A percentile compares a stretch with the other conserved stretches of the same genome.
Evolutionary conservation across 129 eudicot genomes (phyloP).

Genomic region (Tagetes erecta): DNA sequence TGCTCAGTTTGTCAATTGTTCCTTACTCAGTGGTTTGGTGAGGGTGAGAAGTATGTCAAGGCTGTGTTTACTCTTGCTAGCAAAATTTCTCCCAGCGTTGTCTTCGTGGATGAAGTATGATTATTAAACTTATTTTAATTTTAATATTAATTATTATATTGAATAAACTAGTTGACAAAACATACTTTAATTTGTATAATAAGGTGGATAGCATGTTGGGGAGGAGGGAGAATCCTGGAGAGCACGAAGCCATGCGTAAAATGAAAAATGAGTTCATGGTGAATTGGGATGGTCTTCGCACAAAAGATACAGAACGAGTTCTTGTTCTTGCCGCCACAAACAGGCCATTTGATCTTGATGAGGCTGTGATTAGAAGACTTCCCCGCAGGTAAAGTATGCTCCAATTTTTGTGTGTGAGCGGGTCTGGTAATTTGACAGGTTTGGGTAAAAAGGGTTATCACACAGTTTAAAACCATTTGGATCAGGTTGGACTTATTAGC

Average conservation of each 20-base stretch:
- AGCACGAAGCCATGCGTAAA: slow-evolving; percentile 94
- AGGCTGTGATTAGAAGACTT: slow-evolving; percentile 89
- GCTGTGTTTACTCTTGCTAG: slow-evolving; percentile 96
- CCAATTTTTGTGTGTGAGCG: neutral
- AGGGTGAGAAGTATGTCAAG: slow-evolving; percentile 94
- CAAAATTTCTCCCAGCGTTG: slow-evolving; percentile 91
- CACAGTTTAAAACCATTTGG: neutral
- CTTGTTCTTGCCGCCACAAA: slow-evolving; percentile 95
- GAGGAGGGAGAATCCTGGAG: slow-evolving; percentile 89
- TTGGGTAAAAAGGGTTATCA: neutral
- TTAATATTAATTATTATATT: slow-evolving; percentile 2
- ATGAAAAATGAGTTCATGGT: slow-evolving; percentile 98
- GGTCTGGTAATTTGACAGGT: neutral
- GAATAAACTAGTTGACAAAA: neutral
- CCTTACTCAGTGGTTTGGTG: slow-evolving; percentile 88
- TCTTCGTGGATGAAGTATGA: slow-evolving; percentile 92
- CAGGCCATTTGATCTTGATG: slow-evolving; percentile 96
- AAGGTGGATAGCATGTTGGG: slow-evolving; percentile 99
- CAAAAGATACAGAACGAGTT: slow-evolving; percentile 89
- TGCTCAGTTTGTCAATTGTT: slow-evolving; percentile 4
- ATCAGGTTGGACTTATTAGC: neutral
- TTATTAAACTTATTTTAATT: neutral
- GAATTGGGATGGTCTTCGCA: slow-evolving; percentile 93
- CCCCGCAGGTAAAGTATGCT: slow-evolving; percentile 66
- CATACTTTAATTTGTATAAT: neutral